A percentile compares a stretch with the other conserved stretches of the same genome.
Evolutionary conservation across 2,329 filamentous ascomycete species (phyloP).

Genomic region (Calonectria pteridis): DNA sequence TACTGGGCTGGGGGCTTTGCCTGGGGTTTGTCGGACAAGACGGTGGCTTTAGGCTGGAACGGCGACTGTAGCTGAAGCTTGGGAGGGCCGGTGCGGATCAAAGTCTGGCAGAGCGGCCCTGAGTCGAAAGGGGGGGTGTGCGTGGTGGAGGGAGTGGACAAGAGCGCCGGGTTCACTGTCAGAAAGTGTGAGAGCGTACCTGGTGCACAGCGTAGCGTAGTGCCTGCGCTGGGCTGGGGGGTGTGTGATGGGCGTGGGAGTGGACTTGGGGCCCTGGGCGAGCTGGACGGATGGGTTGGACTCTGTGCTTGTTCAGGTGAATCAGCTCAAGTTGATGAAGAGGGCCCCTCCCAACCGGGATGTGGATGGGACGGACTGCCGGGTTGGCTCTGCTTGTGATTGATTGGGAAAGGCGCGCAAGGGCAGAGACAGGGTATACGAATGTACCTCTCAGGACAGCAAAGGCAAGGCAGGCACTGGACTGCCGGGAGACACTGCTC

Average conservation of each 20-base stretch:
- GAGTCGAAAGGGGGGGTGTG: conserved; percentile 1
- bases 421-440: conserved; percentile 17
- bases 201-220: conserved; percentile 11
- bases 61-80: conserved; percentile 22
- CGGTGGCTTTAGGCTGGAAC: conserved; percentile 34
- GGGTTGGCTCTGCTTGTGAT: conserved; percentile 21
- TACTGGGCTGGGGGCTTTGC: conserved; percentile 38
- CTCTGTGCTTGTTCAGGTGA: conserved; percentile 22
- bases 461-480: conserved; percentile 12
- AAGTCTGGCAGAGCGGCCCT: conserved; percentile 20
- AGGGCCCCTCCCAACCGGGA: conserved; percentile 23
- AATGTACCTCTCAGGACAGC: not conserved
- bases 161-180: not conserved
- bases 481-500: not conserved
- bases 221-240: conserved; percentile 2
- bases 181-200: conserved; percentile 16
- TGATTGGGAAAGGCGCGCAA: conserved; percentile 26
- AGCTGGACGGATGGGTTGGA: conserved; percentile 28
- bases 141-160: conserved; percentile 6
- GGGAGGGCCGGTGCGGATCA: conserved; percentile 40
- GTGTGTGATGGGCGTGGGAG: conserved; percentile 14
- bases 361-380: conserved; percentile 15
- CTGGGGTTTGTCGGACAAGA: conserved; percentile 37
- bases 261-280: conserved; percentile 25
- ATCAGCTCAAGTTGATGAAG: conserved; percentile 36